Evolutionary conservation across 2,329 filamentous ascomycete genomes (phyloP), one percentile per base, ranked within the genome.

Genomic region (Bipolaris bicolor): DNA sequence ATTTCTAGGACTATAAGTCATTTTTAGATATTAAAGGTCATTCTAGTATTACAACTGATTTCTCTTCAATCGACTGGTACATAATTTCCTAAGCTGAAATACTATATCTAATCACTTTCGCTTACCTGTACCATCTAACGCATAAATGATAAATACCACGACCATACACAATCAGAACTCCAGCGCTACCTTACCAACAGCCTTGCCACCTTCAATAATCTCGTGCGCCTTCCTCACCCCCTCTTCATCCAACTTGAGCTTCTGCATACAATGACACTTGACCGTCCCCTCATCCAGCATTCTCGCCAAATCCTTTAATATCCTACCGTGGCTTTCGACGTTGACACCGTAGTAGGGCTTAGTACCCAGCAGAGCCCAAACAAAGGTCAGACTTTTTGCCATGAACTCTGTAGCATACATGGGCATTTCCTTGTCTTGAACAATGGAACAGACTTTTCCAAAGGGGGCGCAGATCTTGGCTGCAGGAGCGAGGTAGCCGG

Each of bases 331-430:
- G 5, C 36, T 56, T 7, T 47, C 54, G 2, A 52, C 29, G 3
- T 56, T 29, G 1, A 56, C 54, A 3, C 54, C 54, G 11, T 56
- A 56, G 6, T 56, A 56, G 2, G 54, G 54, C 29, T 56, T 56
- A 2, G 54, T 56, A 5, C 54, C 54, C 3, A 56, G 26, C 1
- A 56, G 22, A 1, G 54, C 54, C 54, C 54, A 56, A 5, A 41
- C 36, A 36, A 52, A 56, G 1, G 53, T 47, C n/a, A 56, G 26
- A 16, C 53, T 56, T 36, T 56, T 56, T 45, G 53, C 43, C 53
- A 56, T 56, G 41, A 56, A 56, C 20, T 56, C 53, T 7, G 53
- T 56, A 11, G 41, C 53, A 29, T 56, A 56, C 53, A 56, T 56
- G n/a, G 53, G 41, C 43, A 56, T 56, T 10, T 52, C 36, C 43